Percentiles rank a stretch among this genome's conserved stretches.
phyloP scores from a whole-genome alignment of 371 early-diverging fungal species.

The Syncephalastrum contaminatum region DNA sequence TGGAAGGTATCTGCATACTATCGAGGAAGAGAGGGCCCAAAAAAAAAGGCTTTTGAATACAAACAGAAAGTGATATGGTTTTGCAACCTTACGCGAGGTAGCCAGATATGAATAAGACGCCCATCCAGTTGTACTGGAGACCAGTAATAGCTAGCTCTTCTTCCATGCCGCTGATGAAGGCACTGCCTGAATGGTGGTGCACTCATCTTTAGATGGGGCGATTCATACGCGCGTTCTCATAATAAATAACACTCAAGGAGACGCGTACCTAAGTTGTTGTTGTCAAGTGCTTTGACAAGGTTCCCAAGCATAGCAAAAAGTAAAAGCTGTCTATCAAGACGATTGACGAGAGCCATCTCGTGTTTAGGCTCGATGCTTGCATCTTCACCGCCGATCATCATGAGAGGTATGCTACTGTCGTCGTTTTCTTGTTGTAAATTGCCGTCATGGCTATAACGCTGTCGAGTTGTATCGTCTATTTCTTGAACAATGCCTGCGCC shows the following conservation, averaged over 20 bases:
- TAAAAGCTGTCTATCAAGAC: slow-evolving; percentile 36
- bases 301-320: slow-evolving; percentile 49
- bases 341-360: slow-evolving; percentile 29
- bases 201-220: neutral
- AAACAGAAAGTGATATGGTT: neutral
- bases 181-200: slow-evolving; percentile 26
- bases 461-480: neutral
- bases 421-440: too few relatives aligned
- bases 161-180: slow-evolving; percentile 55
- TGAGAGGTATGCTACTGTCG: too few relatives aligned
- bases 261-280: slow-evolving; percentile 34
- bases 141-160: slow-evolving; percentile 41
- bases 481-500: too few relatives aligned
- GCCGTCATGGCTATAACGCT: neutral
- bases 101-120: slow-evolving; percentile 38
- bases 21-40: neutral
- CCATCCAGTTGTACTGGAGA: slow-evolving; percentile 48
- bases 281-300: slow-evolving; percentile 41
- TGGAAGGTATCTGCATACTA: slow-evolving; percentile 63
- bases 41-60: neutral
- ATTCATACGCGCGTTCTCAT: neutral
- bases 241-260: too few relatives aligned
- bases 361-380: slow-evolving; percentile 12
- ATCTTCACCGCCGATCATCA: neutral
- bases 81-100: slow-evolving; percentile 33